Conservation (phyloP, 2,329 filamentous ascomycete species). For the Diaporthe velutina region DNA sequence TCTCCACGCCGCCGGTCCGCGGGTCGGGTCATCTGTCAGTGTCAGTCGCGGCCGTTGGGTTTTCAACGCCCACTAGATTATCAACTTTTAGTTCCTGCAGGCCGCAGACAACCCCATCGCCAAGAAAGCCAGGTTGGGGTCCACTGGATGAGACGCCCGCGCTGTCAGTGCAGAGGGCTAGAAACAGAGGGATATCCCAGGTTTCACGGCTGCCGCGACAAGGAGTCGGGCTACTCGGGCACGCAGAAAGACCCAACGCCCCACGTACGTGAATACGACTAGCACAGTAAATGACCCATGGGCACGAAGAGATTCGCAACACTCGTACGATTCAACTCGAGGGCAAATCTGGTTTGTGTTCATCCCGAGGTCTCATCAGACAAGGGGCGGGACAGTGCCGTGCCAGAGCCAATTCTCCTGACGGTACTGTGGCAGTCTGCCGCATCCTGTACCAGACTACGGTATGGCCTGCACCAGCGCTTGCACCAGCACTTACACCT, state of each 20-base stretch:
- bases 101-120: not conserved
- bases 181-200: conserved; percentile 30
- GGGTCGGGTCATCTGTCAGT: conserved; percentile 23
- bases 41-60: conserved; percentile 24
- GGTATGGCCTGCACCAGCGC: not conserved
- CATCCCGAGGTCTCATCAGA: not conserved
- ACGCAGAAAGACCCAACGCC: conserved; percentile 12
- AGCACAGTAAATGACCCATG: conserved; percentile 5
- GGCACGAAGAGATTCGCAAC: conserved; percentile 12
- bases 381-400: conserved; percentile 19
- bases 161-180: conserved; percentile 29
- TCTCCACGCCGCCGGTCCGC: conserved; percentile 16
- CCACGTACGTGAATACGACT: conserved; percentile 22
- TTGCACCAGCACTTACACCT: not conserved
- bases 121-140: conserved; percentile 16
- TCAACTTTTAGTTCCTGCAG: conserved; percentile 18
- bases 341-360: conserved; percentile 20
- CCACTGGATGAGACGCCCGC: conserved; percentile 25
- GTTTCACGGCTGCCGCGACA: conserved; percentile 10
- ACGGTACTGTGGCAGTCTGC: not conserved
- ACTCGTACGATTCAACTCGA: conserved; percentile 24
- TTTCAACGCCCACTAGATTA: conserved; percentile 22
- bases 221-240: conserved; percentile 17
- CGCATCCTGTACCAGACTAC: not conserved
- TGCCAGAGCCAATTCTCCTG: not conserved